Evolutionary conservation across 2,329 filamentous ascomycete genomes (phyloP).

Genomic region (Trichoderma guizhouense): DNA sequence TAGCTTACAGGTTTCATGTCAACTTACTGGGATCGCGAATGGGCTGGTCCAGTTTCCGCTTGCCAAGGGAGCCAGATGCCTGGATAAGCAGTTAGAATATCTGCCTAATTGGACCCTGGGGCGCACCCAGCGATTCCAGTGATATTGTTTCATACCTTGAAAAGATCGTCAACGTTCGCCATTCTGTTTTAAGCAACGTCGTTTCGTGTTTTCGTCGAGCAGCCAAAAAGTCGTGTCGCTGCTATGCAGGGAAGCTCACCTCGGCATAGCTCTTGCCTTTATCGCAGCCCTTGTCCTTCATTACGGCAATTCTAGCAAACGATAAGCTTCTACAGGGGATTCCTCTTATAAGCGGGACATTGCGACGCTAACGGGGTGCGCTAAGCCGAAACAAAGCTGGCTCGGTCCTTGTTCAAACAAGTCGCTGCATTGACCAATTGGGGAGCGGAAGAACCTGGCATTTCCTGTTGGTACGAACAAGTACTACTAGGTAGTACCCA

Average conservation of each 20-base stretch:
- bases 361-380: not conserved
- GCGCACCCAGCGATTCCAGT: not conserved
- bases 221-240: not conserved
- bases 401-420: not conserved
- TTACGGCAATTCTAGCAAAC: slow-evolving; percentile 11
- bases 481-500: not conserved
- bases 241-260: not conserved
- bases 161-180: slow-evolving; percentile 58
- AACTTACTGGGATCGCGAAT: slow-evolving; percentile 59
- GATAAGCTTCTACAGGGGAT: slow-evolving; percentile 3
- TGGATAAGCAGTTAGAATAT: slow-evolving; percentile 20
- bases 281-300: slow-evolving; percentile 16
- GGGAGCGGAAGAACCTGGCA: not conserved
- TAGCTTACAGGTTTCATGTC: slow-evolving; percentile 13
- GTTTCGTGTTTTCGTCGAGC: not conserved
- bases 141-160: slow-evolving; percentile 41
- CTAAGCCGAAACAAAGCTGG: not conserved
- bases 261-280: not conserved
- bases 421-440: slow-evolving; percentile 2
- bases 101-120: not conserved
- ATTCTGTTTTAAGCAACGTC: slow-evolving; percentile 34
- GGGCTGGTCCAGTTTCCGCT: slow-evolving; percentile 62
- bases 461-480: not conserved
- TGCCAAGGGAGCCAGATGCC: slow-evolving; percentile 49
- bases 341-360: not conserved